These are phyloP conservation scores for Lactifluus rugatus DNA, from an alignment of 768 basidiomycete genomes.

Conservation along the genomic window DNA sequence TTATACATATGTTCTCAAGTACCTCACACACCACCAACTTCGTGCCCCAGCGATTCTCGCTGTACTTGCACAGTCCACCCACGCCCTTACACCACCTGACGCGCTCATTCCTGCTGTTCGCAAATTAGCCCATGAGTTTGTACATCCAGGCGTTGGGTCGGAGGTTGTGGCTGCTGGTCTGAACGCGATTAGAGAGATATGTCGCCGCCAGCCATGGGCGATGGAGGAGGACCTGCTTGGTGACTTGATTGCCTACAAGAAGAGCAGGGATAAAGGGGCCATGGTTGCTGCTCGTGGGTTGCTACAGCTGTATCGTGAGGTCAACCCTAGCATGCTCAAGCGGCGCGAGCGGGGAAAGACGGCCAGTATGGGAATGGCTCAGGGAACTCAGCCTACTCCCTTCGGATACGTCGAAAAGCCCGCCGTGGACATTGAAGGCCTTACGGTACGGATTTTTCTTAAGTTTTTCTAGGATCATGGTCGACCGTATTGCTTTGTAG, in stretches of 20 bases:
- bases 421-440: constrained; percentile 81
- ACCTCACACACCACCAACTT: constrained; percentile 85
- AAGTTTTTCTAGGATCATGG: neutral
- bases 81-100: constrained; percentile 92
- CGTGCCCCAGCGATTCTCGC: constrained; percentile 90
- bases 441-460: constrained; percentile 48
- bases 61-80: constrained; percentile 87
- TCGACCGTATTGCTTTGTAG: constrained; percentile 30
- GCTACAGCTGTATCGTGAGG: constrained; percentile 86
- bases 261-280: constrained; percentile 90
- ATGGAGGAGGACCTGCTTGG: constrained; percentile 93
- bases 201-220: constrained; percentile 87
- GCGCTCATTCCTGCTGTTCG: constrained; percentile 78
- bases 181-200: constrained; percentile 93
- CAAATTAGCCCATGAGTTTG: constrained; percentile 92
- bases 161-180: constrained; percentile 96
- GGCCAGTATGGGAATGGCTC: constrained; percentile 66
- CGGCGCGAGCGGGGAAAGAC: constrained; percentile 87
- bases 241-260: constrained; percentile 90
- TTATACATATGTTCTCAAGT: constrained; percentile 94
- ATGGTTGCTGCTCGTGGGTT: constrained; percentile 82
- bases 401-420: constrained; percentile 74
- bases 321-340: constrained; percentile 89
- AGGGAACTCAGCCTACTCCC: constrained; percentile 56
- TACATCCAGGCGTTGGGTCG: constrained; percentile 92